These are phyloP conservation scores for Houttuynia cordata DNA, from an alignment of 164 flowering plant species.

Conservation along the genomic window DNA sequence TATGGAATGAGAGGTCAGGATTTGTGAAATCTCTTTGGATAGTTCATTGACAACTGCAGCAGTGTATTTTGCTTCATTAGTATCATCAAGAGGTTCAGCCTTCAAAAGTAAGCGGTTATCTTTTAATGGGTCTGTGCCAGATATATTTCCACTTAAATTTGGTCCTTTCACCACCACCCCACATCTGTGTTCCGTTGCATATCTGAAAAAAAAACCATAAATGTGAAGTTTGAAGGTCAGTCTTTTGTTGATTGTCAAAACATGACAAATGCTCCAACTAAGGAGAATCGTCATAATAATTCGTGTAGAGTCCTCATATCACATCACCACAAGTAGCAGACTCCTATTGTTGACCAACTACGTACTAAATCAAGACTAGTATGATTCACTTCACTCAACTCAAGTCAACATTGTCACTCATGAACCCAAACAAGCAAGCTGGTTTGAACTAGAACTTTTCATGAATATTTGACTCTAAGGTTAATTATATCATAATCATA, in stretches of 20 bases:
- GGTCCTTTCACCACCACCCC: slow-evolving; percentile 99
- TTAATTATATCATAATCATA: too few relatives aligned
- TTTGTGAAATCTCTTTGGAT: slow-evolving; percentile 75
- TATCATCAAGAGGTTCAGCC: slow-evolving; percentile 73
- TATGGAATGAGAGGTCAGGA: slow-evolving; percentile 69
- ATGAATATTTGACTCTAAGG: too few relatives aligned
- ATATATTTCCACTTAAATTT: slow-evolving; percentile 86
- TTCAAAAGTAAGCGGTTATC: slow-evolving; percentile 79
- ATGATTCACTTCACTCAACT: too few relatives aligned
- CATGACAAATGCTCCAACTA: too few relatives aligned
- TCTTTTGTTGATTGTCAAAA: background rate
- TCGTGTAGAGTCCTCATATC: too few relatives aligned
- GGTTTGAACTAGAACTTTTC: too few relatives aligned
- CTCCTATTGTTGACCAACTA: too few relatives aligned
- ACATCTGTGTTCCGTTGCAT: slow-evolving; percentile 98
- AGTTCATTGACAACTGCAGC: slow-evolving; percentile 87
- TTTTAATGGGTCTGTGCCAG: slow-evolving; percentile 96
- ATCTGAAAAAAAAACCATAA: slow-evolving; percentile 20
- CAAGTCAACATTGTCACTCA: too few relatives aligned
- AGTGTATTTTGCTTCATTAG: slow-evolving; percentile 81
- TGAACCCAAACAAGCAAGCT: too few relatives aligned
- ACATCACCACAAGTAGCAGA: too few relatives aligned
- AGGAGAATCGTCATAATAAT: too few relatives aligned
- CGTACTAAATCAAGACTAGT: too few relatives aligned
- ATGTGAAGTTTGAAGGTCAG: background rate